Evolutionary conservation across 768 basidiomycete species (phyloP).

Genomic region (Tricholoma terreum): DNA sequence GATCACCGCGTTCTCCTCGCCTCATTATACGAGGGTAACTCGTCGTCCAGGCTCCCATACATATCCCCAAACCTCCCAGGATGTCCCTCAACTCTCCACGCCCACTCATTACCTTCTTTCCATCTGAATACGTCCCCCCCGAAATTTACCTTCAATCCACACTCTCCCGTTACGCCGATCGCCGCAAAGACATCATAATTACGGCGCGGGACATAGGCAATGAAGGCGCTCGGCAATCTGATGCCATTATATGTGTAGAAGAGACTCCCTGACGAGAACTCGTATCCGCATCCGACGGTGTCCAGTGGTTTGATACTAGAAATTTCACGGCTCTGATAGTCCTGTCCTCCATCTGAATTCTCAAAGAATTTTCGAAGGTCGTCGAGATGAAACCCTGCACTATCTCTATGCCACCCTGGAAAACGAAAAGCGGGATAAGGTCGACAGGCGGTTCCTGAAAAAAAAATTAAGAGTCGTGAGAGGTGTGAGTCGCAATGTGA

Average conservation of each 20-base stretch:
- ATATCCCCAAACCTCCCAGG: constrained; percentile 45
- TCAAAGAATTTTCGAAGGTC: constrained; percentile 75
- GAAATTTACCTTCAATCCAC: constrained; percentile 63
- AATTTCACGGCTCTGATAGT: constrained; percentile 37
- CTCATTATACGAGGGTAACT: constrained; percentile 40
- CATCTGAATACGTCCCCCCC: constrained; percentile 57
- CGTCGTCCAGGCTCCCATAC: constrained; percentile 36
- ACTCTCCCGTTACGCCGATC: constrained; percentile 53
- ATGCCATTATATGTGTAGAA: constrained; percentile 68
- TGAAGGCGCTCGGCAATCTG: constrained; percentile 55
- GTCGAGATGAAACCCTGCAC: constrained; percentile 65
- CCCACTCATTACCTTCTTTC: constrained; percentile 63
- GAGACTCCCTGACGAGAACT: constrained; percentile 45
- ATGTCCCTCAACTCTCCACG: constrained; percentile 62
- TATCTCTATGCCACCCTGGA: constrained; percentile 70
- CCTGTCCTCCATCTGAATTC: constrained; percentile 60
- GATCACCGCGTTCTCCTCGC: background rate
- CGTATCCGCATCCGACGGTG: constrained; percentile 63
- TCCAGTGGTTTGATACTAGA: constrained; percentile 41
- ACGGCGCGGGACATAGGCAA: constrained; percentile 53
- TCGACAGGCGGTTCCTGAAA: constrained; percentile 55
- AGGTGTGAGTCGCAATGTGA: background rate
- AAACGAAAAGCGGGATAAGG: constrained; percentile 66
- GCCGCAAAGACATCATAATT: constrained; percentile 61
- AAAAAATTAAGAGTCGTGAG: background rate